Evolutionary conservation across 2,329 filamentous ascomycete genomes (phyloP).

Genomic region (Hypoxylon sp.): DNA sequence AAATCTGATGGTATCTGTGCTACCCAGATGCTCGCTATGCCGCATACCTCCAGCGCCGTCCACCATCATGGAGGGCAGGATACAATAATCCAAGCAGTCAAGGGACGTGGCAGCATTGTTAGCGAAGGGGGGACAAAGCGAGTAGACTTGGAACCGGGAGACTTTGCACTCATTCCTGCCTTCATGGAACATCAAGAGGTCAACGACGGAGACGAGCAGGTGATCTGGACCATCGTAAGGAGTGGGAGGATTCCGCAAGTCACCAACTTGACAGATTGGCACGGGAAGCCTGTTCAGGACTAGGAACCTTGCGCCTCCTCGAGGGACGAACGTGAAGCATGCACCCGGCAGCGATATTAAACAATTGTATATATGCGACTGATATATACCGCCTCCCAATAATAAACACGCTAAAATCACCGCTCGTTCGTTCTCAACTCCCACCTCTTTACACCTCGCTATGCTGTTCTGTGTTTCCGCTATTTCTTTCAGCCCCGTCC

Average conservation of each 20-base stretch:
- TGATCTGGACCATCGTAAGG: constrained; percentile 66
- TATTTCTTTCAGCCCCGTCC: constrained; percentile 64
- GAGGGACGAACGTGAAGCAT: constrained; percentile 16
- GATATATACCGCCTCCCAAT: constrained; percentile 36
- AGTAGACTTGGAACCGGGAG: constrained; percentile 62
- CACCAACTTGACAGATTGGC: constrained; percentile 64
- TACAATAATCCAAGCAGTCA: constrained; percentile 65
- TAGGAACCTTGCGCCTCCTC: constrained; percentile 15
- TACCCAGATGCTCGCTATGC: constrained; percentile 62
- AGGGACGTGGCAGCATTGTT: constrained; percentile 63
- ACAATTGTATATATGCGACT: constrained; percentile 39
- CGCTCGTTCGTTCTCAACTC: constrained; percentile 1
- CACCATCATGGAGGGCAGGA: constrained; percentile 68
- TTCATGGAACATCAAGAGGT: constrained; percentile 68
- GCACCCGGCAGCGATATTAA: constrained; percentile 1
- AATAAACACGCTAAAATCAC: constrained; percentile 16
- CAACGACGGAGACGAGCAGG: constrained; percentile 66
- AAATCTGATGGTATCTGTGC: constrained; percentile 63
- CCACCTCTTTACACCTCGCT: no score
- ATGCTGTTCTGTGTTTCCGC: background rate
- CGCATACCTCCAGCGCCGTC: constrained; percentile 61
- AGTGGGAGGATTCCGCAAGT: constrained; percentile 63
- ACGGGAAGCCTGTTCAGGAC: constrained; percentile 46
- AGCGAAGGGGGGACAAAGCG: constrained; percentile 62
- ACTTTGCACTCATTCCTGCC: constrained; percentile 67